Conservation (phyloP, 768 basidiomycete species). For the Boletus eberwhitei region DNA sequence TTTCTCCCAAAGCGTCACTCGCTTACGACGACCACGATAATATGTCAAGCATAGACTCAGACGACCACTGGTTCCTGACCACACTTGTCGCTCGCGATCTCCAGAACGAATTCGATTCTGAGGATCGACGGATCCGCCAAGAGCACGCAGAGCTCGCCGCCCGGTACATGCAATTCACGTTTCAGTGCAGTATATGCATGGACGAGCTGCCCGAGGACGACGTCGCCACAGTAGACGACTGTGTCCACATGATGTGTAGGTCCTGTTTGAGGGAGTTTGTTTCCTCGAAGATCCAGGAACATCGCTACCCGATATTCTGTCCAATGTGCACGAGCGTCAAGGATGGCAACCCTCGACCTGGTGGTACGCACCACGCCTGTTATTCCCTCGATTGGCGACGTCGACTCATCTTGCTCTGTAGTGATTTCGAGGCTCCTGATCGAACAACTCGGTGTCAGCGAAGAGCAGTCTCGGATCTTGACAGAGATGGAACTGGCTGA, state of each 20-base stretch:
- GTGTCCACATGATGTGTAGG: conserved; percentile 53
- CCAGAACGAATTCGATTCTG: conserved; percentile 40
- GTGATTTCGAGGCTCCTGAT: conserved; percentile 40
- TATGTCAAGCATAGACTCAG: not conserved
- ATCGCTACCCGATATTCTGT: conserved; percentile 58
- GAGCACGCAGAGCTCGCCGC: conserved; percentile 34
- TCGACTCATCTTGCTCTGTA: conserved; percentile 17
- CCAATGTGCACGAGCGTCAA: conserved; percentile 46
- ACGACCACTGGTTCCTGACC: conserved; percentile 1
- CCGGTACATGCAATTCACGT: conserved; percentile 31
- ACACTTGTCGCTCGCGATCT: conserved; percentile 26
- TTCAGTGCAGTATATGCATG: conserved; percentile 55
- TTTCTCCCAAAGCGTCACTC: conserved; percentile 5
- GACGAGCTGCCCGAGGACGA: conserved; percentile 44
- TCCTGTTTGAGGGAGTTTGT: conserved; percentile 46
- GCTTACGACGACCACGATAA: conserved; percentile 11
- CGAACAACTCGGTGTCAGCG: conserved; percentile 43
- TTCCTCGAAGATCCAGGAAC: conserved; percentile 45
- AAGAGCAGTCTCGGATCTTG: conserved; percentile 39
- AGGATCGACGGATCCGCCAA: conserved; percentile 35
- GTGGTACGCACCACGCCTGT: conserved; percentile 26
- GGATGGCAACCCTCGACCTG: conserved; percentile 22
- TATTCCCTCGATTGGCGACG: not conserved
- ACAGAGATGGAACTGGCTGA: conserved; percentile 46
- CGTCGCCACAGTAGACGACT: conserved; percentile 42